Base-by-base conservation (phyloP, 23 red algal genomes). In the Gracilaria caudata region DNA sequence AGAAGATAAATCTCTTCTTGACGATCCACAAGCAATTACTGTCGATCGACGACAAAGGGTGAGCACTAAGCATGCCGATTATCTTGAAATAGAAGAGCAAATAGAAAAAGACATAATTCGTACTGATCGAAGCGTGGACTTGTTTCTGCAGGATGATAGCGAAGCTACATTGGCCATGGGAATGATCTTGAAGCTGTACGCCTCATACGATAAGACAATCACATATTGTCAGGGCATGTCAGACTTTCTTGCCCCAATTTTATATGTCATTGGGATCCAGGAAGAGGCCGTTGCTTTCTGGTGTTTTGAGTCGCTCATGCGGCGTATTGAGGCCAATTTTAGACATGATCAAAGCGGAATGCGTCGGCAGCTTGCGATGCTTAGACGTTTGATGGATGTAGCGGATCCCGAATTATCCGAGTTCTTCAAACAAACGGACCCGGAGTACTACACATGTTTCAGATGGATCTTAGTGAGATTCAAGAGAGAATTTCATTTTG, bases 201-300 rank as follows among this genome's bases (percentile, higher is more conserved):
- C 97, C 8, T 78, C 76, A 30, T 94, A 85, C 51, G 77, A 99
- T 57, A 79, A 74, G 35, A 68, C 54, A 70, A 83, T 94, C 36
- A 92, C 93, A 37, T 99, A 99, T 77, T 99, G 97, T 66, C 97
- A 99, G 68, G 97, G 97, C 21, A 99, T 99, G 97, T 95, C 93
- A 12, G 97, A 99, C 81, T 87, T 95, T 64, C 78, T 94, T 28
- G 72, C 97, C 24, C 93, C 93, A 14, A 78, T 99, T 55, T 23
- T 99, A 0, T 91, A 87, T 41, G 93, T 99, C 6, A 53, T 96
- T 11, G 93, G 86, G 10, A 82, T 33, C 29, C 78, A 95, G 49
- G 87, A 94, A 23, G 88, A 99, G 70, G 97, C 87, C 11, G 29
- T 94, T 29, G 45, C 80, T 28, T 99, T 99, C 68, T 99, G 97